A percentile compares a stretch with the other conserved stretches of the same genome.
phyloP scores from a whole-genome alignment of 495 filamentous ascomycete genomes.

The Neurospora cerealis region DNA sequence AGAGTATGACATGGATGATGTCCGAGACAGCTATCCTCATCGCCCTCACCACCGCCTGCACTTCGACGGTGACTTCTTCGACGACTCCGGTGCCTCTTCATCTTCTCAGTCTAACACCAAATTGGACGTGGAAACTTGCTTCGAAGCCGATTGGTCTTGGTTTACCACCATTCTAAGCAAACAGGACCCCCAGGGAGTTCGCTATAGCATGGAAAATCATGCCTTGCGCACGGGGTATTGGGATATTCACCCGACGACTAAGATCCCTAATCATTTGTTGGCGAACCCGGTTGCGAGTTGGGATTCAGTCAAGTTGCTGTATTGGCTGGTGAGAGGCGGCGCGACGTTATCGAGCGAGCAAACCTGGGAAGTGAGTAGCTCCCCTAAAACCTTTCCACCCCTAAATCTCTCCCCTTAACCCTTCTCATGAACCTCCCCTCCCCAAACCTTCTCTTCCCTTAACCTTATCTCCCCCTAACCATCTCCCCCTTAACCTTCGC shows the following conservation, averaged over 20 bases:
- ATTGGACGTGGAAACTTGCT: neutral
- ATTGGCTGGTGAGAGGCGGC: constrained; percentile 28
- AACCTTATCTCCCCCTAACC: neutral
- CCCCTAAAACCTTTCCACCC: neutral
- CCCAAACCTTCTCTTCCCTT: neutral
- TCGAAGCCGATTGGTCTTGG: constrained; percentile 10
- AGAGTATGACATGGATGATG: neutral
- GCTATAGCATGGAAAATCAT: neutral
- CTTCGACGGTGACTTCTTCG: neutral
- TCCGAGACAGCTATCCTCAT: neutral
- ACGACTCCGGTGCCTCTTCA: neutral
- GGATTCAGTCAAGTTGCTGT: constrained; percentile 20
- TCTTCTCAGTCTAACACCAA: neutral
- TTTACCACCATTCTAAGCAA: constrained; percentile 1
- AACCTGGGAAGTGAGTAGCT: constrained; percentile 25
- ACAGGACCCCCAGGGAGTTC: neutral
- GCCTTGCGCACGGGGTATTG: constrained; percentile 1
- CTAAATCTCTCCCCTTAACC: neutral
- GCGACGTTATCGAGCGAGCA: constrained; percentile 10
- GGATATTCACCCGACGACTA: constrained; percentile 19
- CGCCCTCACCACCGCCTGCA: neutral
- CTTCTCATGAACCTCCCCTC: neutral
- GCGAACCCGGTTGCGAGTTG: constrained; percentile 14
- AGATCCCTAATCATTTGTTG: constrained; percentile 25
- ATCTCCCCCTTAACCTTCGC: neutral